These are phyloP conservation scores for Cladosporium cucumerinum DNA, from an alignment of 2,329 filamentous ascomycete genomes.

Conservation along the genomic window DNA sequence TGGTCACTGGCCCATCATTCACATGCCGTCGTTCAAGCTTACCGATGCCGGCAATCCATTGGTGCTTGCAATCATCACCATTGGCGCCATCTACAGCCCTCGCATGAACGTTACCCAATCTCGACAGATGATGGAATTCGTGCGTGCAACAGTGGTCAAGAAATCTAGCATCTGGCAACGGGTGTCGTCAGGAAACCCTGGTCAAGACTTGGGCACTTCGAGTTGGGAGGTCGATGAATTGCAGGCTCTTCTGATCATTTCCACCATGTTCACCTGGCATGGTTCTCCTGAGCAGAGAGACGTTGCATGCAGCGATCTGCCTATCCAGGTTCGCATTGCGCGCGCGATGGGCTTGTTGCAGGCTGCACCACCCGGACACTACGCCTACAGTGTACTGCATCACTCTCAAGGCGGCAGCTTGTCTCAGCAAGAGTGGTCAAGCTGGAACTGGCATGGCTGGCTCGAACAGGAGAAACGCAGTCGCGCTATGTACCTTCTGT, in stretches of 20 bases:
- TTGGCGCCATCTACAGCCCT: slow-evolving; percentile 72
- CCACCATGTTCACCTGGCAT: slow-evolving; percentile 65
- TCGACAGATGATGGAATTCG: slow-evolving; percentile 64
- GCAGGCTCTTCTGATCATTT: slow-evolving; percentile 62
- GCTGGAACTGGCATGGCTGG: slow-evolving; percentile 66
- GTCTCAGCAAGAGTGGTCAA: slow-evolving; percentile 47
- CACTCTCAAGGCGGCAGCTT: slow-evolving; percentile 49
- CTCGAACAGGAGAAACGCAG: slow-evolving; percentile 68
- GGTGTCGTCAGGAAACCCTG: slow-evolving; percentile 37
- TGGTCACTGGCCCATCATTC: slow-evolving; percentile 69
- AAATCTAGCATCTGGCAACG: slow-evolving; percentile 52
- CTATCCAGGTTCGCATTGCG: slow-evolving; percentile 55
- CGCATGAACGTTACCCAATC: slow-evolving; percentile 58
- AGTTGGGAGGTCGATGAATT: slow-evolving; percentile 59
- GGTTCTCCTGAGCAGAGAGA: slow-evolving; percentile 64
- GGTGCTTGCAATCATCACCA: slow-evolving; percentile 66
- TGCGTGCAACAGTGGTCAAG: slow-evolving; percentile 57
- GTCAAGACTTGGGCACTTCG: slow-evolving; percentile 38
- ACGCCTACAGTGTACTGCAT: slow-evolving; percentile 59
- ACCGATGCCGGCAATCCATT: slow-evolving; percentile 64
- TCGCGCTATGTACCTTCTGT: slow-evolving; percentile 62
- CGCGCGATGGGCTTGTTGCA: slow-evolving; percentile 57
- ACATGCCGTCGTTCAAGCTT: slow-evolving; percentile 68
- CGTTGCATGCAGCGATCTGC: slow-evolving; percentile 58
- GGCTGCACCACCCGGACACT: slow-evolving; percentile 48